phyloP scores from a whole-genome alignment of 179 eudicot species.

The Monotropa hypopitys region DNA sequence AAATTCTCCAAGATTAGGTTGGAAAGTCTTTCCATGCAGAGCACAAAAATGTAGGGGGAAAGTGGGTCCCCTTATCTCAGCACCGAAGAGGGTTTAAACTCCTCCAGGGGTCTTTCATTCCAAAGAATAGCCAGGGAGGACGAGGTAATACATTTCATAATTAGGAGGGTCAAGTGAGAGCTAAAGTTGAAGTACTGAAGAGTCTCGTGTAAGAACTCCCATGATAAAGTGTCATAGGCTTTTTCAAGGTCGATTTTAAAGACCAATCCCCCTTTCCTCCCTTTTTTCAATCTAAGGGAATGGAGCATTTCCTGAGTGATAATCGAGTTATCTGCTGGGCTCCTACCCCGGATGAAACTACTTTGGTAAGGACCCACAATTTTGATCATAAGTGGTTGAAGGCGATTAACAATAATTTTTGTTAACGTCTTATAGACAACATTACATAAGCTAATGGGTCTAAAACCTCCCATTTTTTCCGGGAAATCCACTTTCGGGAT shows the following conservation, averaged over 20 bases:
- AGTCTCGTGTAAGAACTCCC: neutral
- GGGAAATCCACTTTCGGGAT: neutral
- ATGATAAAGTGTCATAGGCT: no score
- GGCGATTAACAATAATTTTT: neutral
- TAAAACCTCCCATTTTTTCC: neutral
- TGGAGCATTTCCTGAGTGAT: no score
- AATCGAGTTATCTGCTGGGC: no score
- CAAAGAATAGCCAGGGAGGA: neutral
- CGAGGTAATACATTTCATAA: neutral
- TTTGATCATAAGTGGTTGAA: neutral
- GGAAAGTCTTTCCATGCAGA: neutral
- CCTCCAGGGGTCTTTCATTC: neutral
- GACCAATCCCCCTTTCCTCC: no score
- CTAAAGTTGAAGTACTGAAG: neutral
- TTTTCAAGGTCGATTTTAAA: no score
- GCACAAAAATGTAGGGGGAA: neutral
- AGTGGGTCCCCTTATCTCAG: neutral
- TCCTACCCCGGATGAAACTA: no score
- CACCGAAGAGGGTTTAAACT: neutral
- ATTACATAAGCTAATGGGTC: neutral
- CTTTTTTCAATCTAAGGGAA: no score
- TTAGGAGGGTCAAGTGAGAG: neutral
- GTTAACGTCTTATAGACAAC: neutral
- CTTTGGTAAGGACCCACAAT: no score
- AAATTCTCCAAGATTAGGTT: neutral